A percentile compares a stretch with the other conserved stretches of the same genome.
These are phyloP conservation scores for Colletotrichum plurivorum DNA, from an alignment of 2,329 filamentous ascomycete species.

Conservation along the genomic window DNA sequence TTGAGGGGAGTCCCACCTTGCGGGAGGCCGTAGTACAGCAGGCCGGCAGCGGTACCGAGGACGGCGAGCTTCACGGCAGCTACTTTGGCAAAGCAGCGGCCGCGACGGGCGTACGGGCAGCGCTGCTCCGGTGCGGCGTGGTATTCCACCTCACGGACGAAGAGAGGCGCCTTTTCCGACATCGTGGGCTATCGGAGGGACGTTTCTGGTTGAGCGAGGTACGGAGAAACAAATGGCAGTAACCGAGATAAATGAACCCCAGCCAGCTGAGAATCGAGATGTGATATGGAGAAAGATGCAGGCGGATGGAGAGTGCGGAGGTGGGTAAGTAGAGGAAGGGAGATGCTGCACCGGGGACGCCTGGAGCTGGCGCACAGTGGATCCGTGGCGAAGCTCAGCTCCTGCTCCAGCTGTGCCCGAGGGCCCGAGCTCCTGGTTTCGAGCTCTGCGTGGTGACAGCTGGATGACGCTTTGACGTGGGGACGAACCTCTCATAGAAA, in stretches of 20 bases:
- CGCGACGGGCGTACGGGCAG: slow-evolving; percentile 25
- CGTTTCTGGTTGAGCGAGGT: background rate
- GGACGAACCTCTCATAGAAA: slow-evolving; percentile 16
- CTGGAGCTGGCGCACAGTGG: no score
- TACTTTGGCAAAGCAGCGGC: slow-evolving; percentile 22
- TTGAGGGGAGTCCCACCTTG: slow-evolving; percentile 8
- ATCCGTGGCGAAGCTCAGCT: slow-evolving; percentile 14
- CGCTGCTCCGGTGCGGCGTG: slow-evolving; percentile 5
- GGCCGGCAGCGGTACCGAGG: slow-evolving; percentile 26
- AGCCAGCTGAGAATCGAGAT: slow-evolving; percentile 37
- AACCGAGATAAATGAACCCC: slow-evolving; percentile 7
- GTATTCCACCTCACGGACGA: slow-evolving; percentile 1
- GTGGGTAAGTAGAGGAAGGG: background rate
- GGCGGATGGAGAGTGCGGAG: background rate
- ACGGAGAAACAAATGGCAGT: background rate
- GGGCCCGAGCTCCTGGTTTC: background rate
- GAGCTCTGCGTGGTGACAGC: background rate
- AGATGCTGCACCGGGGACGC: background rate
- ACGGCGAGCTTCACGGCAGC: slow-evolving; percentile 23
- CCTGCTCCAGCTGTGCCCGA: background rate
- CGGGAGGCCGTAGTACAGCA: slow-evolving; percentile 20
- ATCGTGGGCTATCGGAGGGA: background rate
- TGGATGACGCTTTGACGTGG: slow-evolving; percentile 35
- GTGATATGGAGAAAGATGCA: slow-evolving; percentile 5
- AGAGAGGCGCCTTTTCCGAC: slow-evolving; percentile 34